These are phyloP conservation scores for Sungouiella thailandica DNA, from an alignment of 805 yeast genomes.

Conservation along the genomic window DNA sequence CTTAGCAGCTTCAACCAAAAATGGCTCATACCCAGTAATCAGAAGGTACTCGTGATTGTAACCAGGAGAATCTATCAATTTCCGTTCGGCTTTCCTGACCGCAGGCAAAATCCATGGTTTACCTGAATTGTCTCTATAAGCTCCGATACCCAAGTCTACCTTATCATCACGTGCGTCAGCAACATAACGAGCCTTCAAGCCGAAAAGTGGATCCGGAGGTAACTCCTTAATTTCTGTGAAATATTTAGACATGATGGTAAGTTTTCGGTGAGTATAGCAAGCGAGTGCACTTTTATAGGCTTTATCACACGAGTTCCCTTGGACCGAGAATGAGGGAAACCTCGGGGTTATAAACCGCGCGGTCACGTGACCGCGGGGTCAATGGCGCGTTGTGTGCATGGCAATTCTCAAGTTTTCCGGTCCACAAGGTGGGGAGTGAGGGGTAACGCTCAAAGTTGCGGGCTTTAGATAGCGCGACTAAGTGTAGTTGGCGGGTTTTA, in stretches of 20 bases:
- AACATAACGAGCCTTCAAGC: slow-evolving; percentile 61
- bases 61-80: slow-evolving; percentile 50
- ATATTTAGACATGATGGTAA: slow-evolving; percentile 26
- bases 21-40: slow-evolving; percentile 70
- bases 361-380: not conserved
- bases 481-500: no score
- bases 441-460: no score
- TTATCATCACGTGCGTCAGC: slow-evolving; percentile 58
- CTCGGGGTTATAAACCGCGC: not conserved
- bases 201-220: slow-evolving; percentile 88
- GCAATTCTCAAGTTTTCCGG: no score
- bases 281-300: not conserved
- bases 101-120: slow-evolving; percentile 71
- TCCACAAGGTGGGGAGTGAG: no score
- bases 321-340: slow-evolving; percentile 1
- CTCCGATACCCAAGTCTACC: slow-evolving; percentile 86
- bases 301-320: slow-evolving; percentile 2
- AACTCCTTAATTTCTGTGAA: slow-evolving; percentile 52
- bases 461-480: no score
- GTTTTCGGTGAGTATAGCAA: not conserved
- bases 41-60: slow-evolving; percentile 74
- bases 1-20: slow-evolving; percentile 66
- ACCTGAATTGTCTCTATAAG: slow-evolving; percentile 64
- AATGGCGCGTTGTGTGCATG: not conserved
- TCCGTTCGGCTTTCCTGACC: slow-evolving; percentile 62